phyloP scores from a whole-genome alignment of 2,329 filamentous ascomycete species.

The Penicillium fuscoglaucum region DNA sequence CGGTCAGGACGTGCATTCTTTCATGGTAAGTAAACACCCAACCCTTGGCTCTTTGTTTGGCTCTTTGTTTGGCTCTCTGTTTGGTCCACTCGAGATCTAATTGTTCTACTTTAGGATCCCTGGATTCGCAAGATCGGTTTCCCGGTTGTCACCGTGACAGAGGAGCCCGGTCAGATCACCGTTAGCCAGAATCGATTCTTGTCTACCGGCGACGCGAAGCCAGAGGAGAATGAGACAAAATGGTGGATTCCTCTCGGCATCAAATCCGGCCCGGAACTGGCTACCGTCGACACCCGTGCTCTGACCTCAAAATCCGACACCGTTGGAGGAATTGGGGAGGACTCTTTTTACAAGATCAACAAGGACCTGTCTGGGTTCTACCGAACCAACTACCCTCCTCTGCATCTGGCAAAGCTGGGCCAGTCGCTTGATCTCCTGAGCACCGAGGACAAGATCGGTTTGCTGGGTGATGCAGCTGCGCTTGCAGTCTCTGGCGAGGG shows the following conservation, averaged over 20 bases:
- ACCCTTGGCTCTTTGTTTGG: background rate
- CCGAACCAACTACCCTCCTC: constrained; percentile 88
- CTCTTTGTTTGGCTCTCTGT: background rate
- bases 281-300: constrained; percentile 64
- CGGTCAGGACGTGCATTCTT: constrained; percentile 76
- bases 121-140: constrained; percentile 98
- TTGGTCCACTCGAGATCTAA: constrained; percentile 7
- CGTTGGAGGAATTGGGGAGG: constrained; percentile 64
- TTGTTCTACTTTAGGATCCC: constrained; percentile 53
- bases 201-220: constrained; percentile 83
- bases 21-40: constrained; percentile 64
- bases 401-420: constrained; percentile 76
- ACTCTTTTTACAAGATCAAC: constrained; percentile 93
- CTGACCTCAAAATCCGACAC: constrained; percentile 76
- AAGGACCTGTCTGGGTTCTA: constrained; percentile 86
- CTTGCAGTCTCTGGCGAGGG: constrained; percentile 85
- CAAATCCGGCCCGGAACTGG: constrained; percentile 68
- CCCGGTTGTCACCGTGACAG: constrained; percentile 81
- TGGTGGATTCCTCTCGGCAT: constrained; percentile 96
- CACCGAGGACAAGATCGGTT: constrained; percentile 86
- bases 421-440: constrained; percentile 72
- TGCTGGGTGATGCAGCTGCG: constrained; percentile 85
- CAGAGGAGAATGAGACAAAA: constrained; percentile 84
- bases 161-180: constrained; percentile 78
- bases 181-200: constrained; percentile 88